Percentiles rank a stretch among this genome's conserved stretches.
These are phyloP conservation scores for Esteya vermicola DNA, from an alignment of 2,329 filamentous ascomycete species.

Conservation along the genomic window DNA sequence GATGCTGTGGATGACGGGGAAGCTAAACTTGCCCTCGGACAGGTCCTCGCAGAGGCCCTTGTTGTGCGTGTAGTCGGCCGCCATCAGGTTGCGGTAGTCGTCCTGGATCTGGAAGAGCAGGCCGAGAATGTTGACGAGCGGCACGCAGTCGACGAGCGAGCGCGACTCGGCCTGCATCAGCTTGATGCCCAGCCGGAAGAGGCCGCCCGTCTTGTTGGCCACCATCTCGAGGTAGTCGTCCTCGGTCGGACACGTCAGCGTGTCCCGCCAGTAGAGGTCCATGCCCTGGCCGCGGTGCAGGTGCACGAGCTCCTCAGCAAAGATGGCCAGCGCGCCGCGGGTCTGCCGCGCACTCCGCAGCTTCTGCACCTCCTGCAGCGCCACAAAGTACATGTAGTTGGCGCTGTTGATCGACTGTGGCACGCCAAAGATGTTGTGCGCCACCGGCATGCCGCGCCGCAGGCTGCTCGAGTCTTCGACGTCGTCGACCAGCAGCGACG, in stretches of 20 bases:
- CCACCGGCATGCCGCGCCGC: conserved; percentile 66
- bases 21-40: conserved; percentile 94
- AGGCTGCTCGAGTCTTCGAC: conserved; percentile 66
- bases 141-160: conserved; percentile 52
- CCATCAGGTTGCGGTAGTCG: conserved; percentile 82
- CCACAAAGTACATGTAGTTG: conserved; percentile 79
- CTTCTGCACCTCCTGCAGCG: conserved; percentile 58
- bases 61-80: conserved; percentile 63
- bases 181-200: conserved; percentile 75
- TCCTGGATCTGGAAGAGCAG: conserved; percentile 84
- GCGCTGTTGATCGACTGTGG: conserved; percentile 84
- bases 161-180: conserved; percentile 68
- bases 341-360: conserved; percentile 56
- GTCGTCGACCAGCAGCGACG: conserved; percentile 73
- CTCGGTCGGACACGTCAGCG: conserved; percentile 68
- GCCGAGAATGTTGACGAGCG: conserved; percentile 73
- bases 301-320: conserved; percentile 70
- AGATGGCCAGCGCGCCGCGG: conserved; percentile 52
- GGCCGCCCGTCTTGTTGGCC: conserved; percentile 74
- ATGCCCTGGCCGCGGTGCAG: conserved; percentile 80
- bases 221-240: conserved; percentile 94
- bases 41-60: conserved; percentile 93
- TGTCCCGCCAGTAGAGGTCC: conserved; percentile 84
- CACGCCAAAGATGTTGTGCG: conserved; percentile 71
- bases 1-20: conserved; percentile 89